Conservation (phyloP, 352 stramenopile species). For the Elongisporangium anandrum region DNA sequence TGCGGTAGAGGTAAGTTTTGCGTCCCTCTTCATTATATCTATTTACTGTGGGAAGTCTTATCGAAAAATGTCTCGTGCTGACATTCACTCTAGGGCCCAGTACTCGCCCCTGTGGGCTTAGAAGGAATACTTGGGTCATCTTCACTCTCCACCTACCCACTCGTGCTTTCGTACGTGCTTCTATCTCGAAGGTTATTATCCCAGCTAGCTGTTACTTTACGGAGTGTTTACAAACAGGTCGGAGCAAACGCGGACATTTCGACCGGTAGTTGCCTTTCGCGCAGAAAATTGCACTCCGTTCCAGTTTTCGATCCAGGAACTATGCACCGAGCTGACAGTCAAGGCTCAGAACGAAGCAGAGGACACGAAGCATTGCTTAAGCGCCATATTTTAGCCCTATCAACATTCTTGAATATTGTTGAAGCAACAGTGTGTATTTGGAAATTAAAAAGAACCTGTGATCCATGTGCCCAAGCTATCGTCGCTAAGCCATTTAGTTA, state of each 20-base stretch:
- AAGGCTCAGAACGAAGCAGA: conserved; percentile 7
- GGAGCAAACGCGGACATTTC: conserved; percentile 46
- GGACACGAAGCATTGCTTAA: conserved; percentile 12
- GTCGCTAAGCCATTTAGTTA: no score
- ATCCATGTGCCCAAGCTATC: no score
- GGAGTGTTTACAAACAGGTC: no score
- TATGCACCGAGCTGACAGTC: conserved; percentile 15
- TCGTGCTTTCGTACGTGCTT: conserved; percentile 41
- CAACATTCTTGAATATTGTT: no score
- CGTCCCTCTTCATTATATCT: no score
- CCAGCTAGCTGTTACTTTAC: no score
- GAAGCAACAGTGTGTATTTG: no score
- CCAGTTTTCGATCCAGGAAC: conserved; percentile 21
- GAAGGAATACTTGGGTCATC: conserved; percentile 18
- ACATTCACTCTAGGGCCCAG: no score
- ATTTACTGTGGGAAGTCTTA: no score
- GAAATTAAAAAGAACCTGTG: no score
- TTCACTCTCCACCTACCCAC: conserved; percentile 21
- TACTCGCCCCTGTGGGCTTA: no score
- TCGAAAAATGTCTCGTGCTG: no score
- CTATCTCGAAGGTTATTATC: background rate
- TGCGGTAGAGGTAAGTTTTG: conserved; percentile 19
- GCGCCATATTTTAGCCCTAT: conserved; percentile 16
- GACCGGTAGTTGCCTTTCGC: conserved; percentile 31
- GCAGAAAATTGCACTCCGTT: conserved; percentile 15